phyloP scores from a whole-genome alignment of 371 early-diverging fungal genomes.

The Conidiobolus incongruus region DNA sequence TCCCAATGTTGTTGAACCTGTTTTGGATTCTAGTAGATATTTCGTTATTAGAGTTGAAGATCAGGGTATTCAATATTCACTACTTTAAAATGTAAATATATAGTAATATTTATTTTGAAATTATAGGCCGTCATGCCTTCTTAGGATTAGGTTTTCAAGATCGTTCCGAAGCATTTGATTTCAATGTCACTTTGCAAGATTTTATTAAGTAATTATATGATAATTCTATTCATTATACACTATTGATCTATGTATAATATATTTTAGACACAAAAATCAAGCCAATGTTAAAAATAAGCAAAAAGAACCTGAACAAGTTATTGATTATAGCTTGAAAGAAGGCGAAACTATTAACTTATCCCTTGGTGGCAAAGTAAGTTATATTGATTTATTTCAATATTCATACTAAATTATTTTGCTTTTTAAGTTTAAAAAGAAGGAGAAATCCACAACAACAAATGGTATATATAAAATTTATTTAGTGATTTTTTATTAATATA shows the following conservation, averaged over 20 bases:
- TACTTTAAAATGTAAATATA: background rate
- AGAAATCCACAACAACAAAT: background rate
- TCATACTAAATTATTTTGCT: background rate
- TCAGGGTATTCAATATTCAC: conserved; percentile 22
- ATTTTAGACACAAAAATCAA: conserved; percentile 25
- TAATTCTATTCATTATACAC: too few species aligned
- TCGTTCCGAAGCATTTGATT: conserved; percentile 73
- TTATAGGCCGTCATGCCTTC: conserved; percentile 52
- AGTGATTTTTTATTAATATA: background rate
- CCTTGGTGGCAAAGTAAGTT: conserved; percentile 17
- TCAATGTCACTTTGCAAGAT: conserved; percentile 79
- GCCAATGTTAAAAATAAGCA: conserved; percentile 16
- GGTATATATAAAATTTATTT: too few species aligned
- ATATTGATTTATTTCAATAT: background rate
- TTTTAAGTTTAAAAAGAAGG: background rate
- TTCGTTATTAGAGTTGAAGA: conserved; percentile 75
- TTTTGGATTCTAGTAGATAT: conserved; percentile 70
- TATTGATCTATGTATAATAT: conserved; percentile 18
- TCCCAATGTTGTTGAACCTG: conserved; percentile 55
- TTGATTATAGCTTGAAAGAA: conserved; percentile 65
- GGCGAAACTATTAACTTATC: conserved; percentile 66
- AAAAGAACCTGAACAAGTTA: conserved; percentile 22
- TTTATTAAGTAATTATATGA: conserved; percentile 41
- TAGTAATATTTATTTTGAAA: background rate
- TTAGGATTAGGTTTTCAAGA: conserved; percentile 80